phyloP scores from a whole-genome alignment of 2,329 filamentous ascomycete genomes.

The Diplodia seriata region DNA sequence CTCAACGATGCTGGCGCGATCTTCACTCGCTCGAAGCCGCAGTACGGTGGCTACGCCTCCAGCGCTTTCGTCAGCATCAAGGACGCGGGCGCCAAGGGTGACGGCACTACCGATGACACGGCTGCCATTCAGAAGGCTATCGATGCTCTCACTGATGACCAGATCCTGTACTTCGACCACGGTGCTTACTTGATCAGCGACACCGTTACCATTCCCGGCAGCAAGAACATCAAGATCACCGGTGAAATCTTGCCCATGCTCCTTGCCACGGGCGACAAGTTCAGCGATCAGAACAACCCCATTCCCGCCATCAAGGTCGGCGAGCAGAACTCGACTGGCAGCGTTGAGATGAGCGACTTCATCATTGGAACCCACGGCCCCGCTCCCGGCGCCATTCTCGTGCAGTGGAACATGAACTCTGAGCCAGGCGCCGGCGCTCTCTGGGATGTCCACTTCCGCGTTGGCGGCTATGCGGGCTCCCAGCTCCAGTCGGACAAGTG shows the following conservation, averaged over 20 bases:
- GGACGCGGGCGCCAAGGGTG: slow-evolving; percentile 80
- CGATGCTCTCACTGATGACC: slow-evolving; percentile 67
- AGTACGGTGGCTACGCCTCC: slow-evolving; percentile 75
- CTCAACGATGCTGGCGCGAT: slow-evolving; percentile 70
- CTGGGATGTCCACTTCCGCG: slow-evolving; percentile 96
- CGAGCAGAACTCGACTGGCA: slow-evolving; percentile 74
- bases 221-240: slow-evolving; percentile 80
- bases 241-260: slow-evolving; percentile 93
- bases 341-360: slow-evolving; percentile 86
- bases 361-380: slow-evolving; percentile 85
- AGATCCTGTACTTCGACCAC: slow-evolving; percentile 70
- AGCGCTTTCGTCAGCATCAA: slow-evolving; percentile 83
- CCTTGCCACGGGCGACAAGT: slow-evolving; percentile 78
- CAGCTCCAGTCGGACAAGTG: slow-evolving; percentile 81
- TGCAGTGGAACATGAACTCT: slow-evolving; percentile 87
- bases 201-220: slow-evolving; percentile 64
- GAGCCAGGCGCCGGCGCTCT: slow-evolving; percentile 74
- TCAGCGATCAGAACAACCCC: slow-evolving; percentile 77
- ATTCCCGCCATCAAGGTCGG: slow-evolving; percentile 88
- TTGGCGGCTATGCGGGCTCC: slow-evolving; percentile 86
- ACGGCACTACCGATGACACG: slow-evolving; percentile 88
- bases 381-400: slow-evolving; percentile 84
- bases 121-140: slow-evolving; percentile 80
- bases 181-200: slow-evolving; percentile 67
- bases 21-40: slow-evolving; percentile 86